Conservation (phyloP, 352 stramenopile genomes). For the Globisporangium barbulae region DNA sequence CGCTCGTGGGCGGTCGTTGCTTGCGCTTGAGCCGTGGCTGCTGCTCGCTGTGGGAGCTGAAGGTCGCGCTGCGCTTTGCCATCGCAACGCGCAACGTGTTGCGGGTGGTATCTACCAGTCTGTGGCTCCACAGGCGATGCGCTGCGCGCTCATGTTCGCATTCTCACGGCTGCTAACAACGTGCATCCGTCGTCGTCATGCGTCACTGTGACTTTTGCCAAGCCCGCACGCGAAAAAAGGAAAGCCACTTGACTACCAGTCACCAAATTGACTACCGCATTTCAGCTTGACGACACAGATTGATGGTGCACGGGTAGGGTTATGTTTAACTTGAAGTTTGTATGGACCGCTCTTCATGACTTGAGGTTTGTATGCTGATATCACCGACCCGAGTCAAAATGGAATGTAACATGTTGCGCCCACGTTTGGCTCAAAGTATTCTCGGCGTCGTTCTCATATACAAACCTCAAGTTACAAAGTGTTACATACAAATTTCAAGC, state of each 20-base stretch:
- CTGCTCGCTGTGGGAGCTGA: neutral
- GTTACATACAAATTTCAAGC: too few species aligned
- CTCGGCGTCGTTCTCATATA: too few species aligned
- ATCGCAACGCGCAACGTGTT: neutral
- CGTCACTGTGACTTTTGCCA: neutral
- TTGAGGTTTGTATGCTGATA: too few species aligned
- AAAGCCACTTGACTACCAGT: neutral
- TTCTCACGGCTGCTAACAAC: neutral
- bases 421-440: too few species aligned
- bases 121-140: neutral
- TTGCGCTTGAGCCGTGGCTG: constrained; percentile 3
- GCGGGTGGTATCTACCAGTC: neutral
- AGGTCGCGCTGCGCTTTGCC: neutral
- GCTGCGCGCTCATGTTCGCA: neutral
- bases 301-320: too few species aligned
- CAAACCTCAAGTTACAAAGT: too few species aligned
- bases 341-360: too few species aligned
- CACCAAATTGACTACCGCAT: too few species aligned
- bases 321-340: too few species aligned
- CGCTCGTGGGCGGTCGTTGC: neutral
- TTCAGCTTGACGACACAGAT: too few species aligned
- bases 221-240: neutral
- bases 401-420: too few species aligned
- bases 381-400: too few species aligned
- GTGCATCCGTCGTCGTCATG: neutral